phyloP scores from a whole-genome alignment of 306 rosid species.

The Citrullus amarus region DNA sequence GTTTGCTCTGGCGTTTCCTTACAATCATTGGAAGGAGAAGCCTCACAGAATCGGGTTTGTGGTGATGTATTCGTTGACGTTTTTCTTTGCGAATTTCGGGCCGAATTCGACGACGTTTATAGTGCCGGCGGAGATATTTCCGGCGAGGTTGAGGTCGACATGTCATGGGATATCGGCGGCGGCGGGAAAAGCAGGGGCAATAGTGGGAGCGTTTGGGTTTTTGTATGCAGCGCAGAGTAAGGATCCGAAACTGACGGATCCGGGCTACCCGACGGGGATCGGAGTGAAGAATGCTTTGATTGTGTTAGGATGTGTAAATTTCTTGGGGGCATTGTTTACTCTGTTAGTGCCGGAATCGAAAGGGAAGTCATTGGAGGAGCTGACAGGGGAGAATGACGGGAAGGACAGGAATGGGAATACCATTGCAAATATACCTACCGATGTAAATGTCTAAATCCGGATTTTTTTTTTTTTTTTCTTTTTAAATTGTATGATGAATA shows the following conservation, averaged over 20 bases:
- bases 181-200: constrained; percentile 11
- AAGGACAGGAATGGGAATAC: background rate
- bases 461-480: background rate
- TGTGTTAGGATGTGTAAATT: background rate
- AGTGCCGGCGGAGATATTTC: constrained; percentile 14
- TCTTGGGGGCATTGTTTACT: constrained; percentile 3
- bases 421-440: background rate
- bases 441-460: background rate
- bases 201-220: constrained; percentile 14
- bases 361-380: constrained; percentile 13
- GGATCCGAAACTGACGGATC: background rate
- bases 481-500: too few species aligned
- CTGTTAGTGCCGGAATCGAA: constrained; percentile 14
- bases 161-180: constrained; percentile 21
- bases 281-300: constrained; percentile 10
- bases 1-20: constrained; percentile 17
- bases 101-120: constrained; percentile 14
- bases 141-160: constrained; percentile 13
- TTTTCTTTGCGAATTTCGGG: constrained; percentile 18
- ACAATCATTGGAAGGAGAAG: constrained; percentile 8
- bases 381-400: background rate
- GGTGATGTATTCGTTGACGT: constrained; percentile 2
- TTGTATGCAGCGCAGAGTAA: constrained; percentile 4
- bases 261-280: constrained; percentile 13
- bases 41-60: background rate